These are phyloP conservation scores for Aspergillus sp. DNA, from an alignment of 2,329 filamentous ascomycete species.

Conservation along the genomic window DNA sequence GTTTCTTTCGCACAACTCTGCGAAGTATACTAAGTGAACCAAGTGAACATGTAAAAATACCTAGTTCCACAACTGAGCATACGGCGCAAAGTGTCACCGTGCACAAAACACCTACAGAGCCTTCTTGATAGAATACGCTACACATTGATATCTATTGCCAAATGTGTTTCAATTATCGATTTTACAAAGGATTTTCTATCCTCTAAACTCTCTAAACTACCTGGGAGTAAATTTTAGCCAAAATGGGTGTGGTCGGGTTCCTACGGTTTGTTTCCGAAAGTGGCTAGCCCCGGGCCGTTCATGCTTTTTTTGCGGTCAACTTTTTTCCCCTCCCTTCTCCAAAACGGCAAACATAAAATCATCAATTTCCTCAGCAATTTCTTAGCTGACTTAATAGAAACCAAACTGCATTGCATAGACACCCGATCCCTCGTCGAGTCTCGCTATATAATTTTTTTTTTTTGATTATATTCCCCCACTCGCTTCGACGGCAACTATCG, in stretches of 20 bases:
- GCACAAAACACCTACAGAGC: no score
- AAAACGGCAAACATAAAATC: not conserved
- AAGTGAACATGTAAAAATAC: no score
- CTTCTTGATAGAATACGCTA: no score
- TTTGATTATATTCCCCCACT: not conserved
- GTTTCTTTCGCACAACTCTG: not conserved
- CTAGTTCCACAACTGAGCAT: no score
- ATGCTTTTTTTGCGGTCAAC: not conserved
- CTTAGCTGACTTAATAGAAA: not conserved
- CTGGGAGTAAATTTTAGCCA: no score
- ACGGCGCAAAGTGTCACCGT: no score
- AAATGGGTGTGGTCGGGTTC: not conserved
- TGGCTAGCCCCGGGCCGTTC: not conserved
- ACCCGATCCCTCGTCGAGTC: not conserved
- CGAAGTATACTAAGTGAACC: no score
- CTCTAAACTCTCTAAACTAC: no score
- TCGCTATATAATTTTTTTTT: not conserved
- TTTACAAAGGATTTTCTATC: no score
- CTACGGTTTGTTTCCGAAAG: not conserved
- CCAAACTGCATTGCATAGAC: not conserved
- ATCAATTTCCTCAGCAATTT: not conserved
- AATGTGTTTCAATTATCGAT: no score
- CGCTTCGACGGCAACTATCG: not conserved
- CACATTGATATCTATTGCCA: no score
- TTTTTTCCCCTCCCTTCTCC: not conserved